Conservation (phyloP, 2,329 filamentous ascomycete genomes). For the Trichoderma sp. region DNA sequence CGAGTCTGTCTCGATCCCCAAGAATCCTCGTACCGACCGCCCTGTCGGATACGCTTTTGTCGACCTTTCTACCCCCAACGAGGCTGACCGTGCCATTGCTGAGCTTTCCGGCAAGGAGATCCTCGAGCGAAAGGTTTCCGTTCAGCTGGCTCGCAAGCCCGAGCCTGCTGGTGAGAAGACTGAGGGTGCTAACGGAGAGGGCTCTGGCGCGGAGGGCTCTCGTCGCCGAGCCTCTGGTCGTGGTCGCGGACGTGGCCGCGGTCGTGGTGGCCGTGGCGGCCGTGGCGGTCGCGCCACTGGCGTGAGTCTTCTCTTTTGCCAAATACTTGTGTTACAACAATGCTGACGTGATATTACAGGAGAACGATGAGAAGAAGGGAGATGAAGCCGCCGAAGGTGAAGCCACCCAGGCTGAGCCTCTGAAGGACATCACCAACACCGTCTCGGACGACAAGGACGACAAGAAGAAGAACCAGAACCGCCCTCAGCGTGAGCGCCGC, state of each 20-base stretch:
- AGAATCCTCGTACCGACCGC: conserved; percentile 98
- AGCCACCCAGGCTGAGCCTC: conserved; percentile 58
- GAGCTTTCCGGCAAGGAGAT: conserved; percentile 98
- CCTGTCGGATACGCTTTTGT: conserved; percentile 99
- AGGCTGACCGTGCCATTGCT: conserved; percentile 92
- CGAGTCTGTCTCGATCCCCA: conserved; percentile 98
- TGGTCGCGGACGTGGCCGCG: conserved; percentile 70
- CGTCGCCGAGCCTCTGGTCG: conserved; percentile 66
- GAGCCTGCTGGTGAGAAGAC: conserved; percentile 79
- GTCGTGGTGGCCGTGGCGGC: conserved; percentile 67
- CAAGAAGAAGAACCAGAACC: conserved; percentile 52
- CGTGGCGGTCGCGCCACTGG: conserved; percentile 56
- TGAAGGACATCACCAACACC: conserved; percentile 65
- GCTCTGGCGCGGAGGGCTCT: conserved; percentile 67
- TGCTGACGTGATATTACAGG: conserved; percentile 33
- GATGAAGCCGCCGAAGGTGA: conserved; percentile 51
- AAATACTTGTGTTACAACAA: not conserved
- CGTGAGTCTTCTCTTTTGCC: conserved; percentile 46
- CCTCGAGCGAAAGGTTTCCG: conserved; percentile 97
- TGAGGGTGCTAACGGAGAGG: conserved; percentile 77
- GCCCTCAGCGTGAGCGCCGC: conserved; percentile 63
- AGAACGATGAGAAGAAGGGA: conserved; percentile 54
- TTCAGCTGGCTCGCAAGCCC: conserved; percentile 97
- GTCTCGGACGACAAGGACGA: conserved; percentile 47
- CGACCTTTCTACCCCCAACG: conserved; percentile 89